Base-by-base conservation (phyloP, 352 stramenopile genomes). In the Phytopythium oedochilum region DNA sequence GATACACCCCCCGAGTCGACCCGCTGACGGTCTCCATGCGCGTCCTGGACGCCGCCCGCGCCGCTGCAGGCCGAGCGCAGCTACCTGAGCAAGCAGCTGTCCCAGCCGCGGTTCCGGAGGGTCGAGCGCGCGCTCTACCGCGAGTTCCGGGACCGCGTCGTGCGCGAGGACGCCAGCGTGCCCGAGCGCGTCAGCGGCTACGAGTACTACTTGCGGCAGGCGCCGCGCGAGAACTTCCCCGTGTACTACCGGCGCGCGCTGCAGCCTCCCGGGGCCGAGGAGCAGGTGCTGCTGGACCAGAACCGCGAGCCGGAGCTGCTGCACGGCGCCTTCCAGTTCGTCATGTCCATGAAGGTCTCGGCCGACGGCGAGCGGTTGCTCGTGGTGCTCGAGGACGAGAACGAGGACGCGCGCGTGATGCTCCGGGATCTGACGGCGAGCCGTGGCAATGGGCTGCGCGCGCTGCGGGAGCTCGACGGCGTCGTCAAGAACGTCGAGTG, bases 321-420 rank as follows among this genome's bases (percentile, higher is more conserved):
- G 43, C 67, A 88, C 35, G 66, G 66, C 0, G 39, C 52, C 17
- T 92, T 87, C 59, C 80, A 86, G 45, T 83, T 90, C 31, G 71
- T 94, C 10, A 62, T 68, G 1, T 66, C 64, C 39, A 90, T 94
- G 66, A 94, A 94, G 61, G 78, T 92, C 49, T 89, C 82, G 3
- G 70, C 68, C 0, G 71, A 94, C 59, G 82, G 81, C 34, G 60
- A 64, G 18, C 62, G 68, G 46, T 34, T 94, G 60, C 59, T 92
- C 53, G 61, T 90, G 5, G 70, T 90, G 1, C 73, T 89, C 57
- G 81, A 92, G 39, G 79, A 91, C 45, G 71, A 88, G 36, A 59
- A 75, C 48, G 84, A 94, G 56, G 56, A 88, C 53, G 89, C 69
- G 58, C 64, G 63, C 29, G 69, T 64, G 10, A 59, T 88, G 48